phyloP scores from a whole-genome alignment of 2,329 filamentous ascomycete species.

The Cytospora piceae region DNA sequence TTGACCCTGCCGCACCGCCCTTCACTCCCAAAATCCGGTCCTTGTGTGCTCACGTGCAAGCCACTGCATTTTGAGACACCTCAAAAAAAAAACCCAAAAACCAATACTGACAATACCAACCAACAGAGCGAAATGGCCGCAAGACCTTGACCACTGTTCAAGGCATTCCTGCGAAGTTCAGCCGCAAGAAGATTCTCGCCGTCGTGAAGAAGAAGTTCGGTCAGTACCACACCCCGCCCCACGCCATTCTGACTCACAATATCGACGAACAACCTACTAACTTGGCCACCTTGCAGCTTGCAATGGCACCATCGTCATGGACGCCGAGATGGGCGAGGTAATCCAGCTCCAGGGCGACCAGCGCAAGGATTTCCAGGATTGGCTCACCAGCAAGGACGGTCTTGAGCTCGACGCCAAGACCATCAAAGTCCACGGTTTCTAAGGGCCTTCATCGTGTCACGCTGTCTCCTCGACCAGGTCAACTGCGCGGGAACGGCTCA shows the following conservation, averaged over 20 bases:
- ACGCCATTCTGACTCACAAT: slow-evolving; percentile 11
- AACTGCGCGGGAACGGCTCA: slow-evolving; percentile 18
- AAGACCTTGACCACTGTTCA: slow-evolving; percentile 99
- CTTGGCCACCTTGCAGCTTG: slow-evolving; percentile 65
- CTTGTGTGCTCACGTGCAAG: slow-evolving; percentile 15
- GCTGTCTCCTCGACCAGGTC: slow-evolving; percentile 19
- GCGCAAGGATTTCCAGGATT: slow-evolving; percentile 98
- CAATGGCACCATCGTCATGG: slow-evolving; percentile 99
- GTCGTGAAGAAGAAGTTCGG: slow-evolving; percentile 99
- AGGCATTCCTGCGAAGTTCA: slow-evolving; percentile 98
- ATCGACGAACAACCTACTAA: slow-evolving; percentile 14
- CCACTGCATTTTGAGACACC: neutral
- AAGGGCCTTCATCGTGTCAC: slow-evolving; percentile 30
- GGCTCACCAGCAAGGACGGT: slow-evolving; percentile 94
- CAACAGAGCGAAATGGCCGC: slow-evolving; percentile 97
- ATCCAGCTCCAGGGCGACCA: slow-evolving; percentile 99
- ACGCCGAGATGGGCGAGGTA: slow-evolving; percentile 97
- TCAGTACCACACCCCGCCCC: slow-evolving; percentile 47
- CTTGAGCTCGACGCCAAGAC: slow-evolving; percentile 93
- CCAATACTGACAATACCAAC: slow-evolving; percentile 13
- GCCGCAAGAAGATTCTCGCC: slow-evolving; percentile 99
- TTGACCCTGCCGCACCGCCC: slow-evolving; percentile 6
- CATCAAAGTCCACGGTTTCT: slow-evolving; percentile 75
- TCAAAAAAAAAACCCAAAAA: neutral
- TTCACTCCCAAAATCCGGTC: neutral